Conservation (phyloP, 2,329 filamentous ascomycete genomes). For the Penicillium fuscoglaucum region DNA sequence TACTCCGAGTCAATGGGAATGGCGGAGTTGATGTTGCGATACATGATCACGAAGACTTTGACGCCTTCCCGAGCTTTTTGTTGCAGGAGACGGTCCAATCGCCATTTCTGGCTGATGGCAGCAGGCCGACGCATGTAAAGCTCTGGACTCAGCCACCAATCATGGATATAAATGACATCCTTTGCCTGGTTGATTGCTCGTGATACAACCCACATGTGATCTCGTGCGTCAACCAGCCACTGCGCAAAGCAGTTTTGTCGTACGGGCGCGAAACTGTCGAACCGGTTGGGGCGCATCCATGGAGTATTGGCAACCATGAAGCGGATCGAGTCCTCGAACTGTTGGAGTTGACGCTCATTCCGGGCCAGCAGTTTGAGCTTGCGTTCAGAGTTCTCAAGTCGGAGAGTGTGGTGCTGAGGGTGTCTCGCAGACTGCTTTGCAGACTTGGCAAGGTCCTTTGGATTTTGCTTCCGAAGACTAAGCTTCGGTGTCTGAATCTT, state of each 20-base stretch:
- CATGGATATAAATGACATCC: conserved; percentile 98
- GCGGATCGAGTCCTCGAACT: conserved; percentile 90
- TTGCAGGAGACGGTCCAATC: conserved; percentile 88
- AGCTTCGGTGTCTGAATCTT: conserved; percentile 71
- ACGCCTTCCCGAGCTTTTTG: conserved; percentile 92
- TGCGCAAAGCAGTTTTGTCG: conserved; percentile 84
- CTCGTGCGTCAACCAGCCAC: conserved; percentile 93
- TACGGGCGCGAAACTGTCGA: conserved; percentile 90
- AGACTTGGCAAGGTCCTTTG: conserved; percentile 63
- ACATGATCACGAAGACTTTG: conserved; percentile 97
- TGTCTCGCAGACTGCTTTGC: conserved; percentile 62
- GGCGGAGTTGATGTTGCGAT: conserved; percentile 94
- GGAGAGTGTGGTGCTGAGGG: conserved; percentile 78
- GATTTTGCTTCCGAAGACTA: conserved; percentile 51
- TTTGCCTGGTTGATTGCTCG: conserved; percentile 94
- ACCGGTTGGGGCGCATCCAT: conserved; percentile 82
- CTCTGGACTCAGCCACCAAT: conserved; percentile 98
- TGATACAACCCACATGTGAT: conserved; percentile 99
- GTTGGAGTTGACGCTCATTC: conserved; percentile 82
- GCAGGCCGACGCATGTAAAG: conserved; percentile 91
- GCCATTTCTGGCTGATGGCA: conserved; percentile 97
- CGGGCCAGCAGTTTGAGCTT: conserved; percentile 88
- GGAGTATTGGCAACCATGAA: conserved; percentile 80
- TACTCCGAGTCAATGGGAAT: conserved; percentile 98
- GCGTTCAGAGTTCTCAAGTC: conserved; percentile 86